Conservation (phyloP, 1,284 basidiomycete species). For the Boletus albobrunnescens region DNA sequence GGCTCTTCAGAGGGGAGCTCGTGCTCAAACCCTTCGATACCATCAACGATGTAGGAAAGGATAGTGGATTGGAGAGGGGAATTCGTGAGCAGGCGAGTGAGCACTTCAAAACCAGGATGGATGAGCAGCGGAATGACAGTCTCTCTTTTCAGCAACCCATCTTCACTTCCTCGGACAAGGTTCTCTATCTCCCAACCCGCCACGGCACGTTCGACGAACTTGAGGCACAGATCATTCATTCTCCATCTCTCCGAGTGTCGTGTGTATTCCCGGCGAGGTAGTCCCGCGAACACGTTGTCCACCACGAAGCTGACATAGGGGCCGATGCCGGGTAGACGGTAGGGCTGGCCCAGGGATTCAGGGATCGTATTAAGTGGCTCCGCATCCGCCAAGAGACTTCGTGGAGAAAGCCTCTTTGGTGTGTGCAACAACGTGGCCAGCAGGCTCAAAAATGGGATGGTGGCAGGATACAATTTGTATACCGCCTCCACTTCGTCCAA, state of each 20-base stretch:
- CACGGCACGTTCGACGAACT: constrained; percentile 81
- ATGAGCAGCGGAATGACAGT: constrained; percentile 52
- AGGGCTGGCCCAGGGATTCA: constrained; percentile 69
- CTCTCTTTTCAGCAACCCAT: constrained; percentile 48
- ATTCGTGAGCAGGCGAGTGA: constrained; percentile 75
- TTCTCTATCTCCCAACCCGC: constrained; percentile 78
- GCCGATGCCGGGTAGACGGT: constrained; percentile 70
- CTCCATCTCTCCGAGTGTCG: constrained; percentile 80
- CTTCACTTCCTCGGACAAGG: constrained; percentile 51
- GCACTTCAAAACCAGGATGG: constrained; percentile 88
- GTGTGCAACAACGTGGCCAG: constrained; percentile 80
- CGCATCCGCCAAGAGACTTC: constrained; percentile 54
- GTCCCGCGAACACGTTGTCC: constrained; percentile 80
- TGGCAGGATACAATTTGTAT: constrained; percentile 78
- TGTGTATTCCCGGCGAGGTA: constrained; percentile 70
- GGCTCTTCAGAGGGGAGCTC: constrained; percentile 65
- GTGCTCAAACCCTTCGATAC: constrained; percentile 73
- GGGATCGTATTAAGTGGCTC: constrained; percentile 73
- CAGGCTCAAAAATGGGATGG: constrained; percentile 83
- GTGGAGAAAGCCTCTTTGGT: constrained; percentile 60
- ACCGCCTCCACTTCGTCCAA: constrained; percentile 83
- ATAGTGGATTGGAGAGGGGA: constrained; percentile 69
- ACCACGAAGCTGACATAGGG: constrained; percentile 84
- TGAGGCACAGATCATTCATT: constrained; percentile 80
- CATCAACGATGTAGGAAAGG: constrained; percentile 74